Percentiles rank a stretch among this genome's conserved stretches.
Conservation (phyloP, 164 flowering plant species). For the Taxillus chinensis region DNA sequence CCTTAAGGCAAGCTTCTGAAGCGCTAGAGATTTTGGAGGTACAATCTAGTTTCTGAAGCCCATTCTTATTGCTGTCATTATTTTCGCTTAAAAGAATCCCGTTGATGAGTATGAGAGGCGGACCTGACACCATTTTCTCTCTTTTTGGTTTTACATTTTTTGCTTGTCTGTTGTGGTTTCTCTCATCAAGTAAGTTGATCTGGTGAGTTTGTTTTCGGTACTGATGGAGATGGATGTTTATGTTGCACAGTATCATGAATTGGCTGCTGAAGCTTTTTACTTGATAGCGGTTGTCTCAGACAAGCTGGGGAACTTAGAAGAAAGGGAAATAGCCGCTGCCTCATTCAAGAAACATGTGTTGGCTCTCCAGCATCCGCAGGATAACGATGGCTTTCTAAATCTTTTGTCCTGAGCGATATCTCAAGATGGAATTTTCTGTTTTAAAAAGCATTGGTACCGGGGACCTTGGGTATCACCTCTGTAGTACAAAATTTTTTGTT, state of each 20-base stretch:
- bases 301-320: constrained; percentile 44
- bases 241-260: constrained; percentile 70
- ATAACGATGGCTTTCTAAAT: constrained; percentile 22
- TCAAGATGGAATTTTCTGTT: too few species aligned
- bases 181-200: too few species aligned
- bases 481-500: too few species aligned
- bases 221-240: neutral
- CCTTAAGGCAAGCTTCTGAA: constrained; percentile 72
- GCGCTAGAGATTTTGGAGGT: constrained; percentile 83
- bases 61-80: too few species aligned
- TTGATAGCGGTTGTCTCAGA: constrained; percentile 64
- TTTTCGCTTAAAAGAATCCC: too few species aligned
- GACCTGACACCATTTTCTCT: too few species aligned
- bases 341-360: constrained; percentile 56
- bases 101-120: too few species aligned
- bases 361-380: constrained; percentile 51
- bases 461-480: too few species aligned
- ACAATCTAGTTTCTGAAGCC: neutral
- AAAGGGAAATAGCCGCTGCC: constrained; percentile 81
- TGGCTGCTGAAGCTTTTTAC: constrained; percentile 93
- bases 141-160: too few species aligned
- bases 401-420: neutral
- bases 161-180: too few species aligned
- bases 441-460: too few species aligned
- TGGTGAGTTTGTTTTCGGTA: too few species aligned